A percentile compares a stretch with the other conserved stretches of the same genome.
These are phyloP conservation scores for Neurospora sp. DNA, from an alignment of 2,329 filamentous ascomycete genomes.

Conservation along the genomic window DNA sequence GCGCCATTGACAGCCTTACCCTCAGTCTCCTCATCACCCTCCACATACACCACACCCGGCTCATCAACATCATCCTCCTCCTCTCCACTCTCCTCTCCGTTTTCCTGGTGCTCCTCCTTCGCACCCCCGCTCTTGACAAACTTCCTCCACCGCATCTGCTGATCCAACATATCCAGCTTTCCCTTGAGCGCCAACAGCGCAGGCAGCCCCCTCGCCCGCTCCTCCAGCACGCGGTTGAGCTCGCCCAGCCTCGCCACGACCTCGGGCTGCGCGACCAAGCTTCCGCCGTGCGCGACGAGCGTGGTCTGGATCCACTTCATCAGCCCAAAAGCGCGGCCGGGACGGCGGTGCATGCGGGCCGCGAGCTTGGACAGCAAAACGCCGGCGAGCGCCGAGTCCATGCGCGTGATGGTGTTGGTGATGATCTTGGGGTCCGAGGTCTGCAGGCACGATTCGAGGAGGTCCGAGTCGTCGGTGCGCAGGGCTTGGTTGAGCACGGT, in stretches of 20 bases:
- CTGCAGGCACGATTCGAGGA: slow-evolving; percentile 87
- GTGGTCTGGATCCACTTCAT: slow-evolving; percentile 97
- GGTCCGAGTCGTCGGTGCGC: slow-evolving; percentile 77
- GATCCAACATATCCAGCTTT: slow-evolving; percentile 87
- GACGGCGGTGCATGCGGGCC: slow-evolving; percentile 74
- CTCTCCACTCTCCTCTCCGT: slow-evolving; percentile 41
- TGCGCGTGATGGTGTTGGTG: slow-evolving; percentile 77
- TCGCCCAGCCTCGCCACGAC: slow-evolving; percentile 67
- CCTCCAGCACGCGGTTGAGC: slow-evolving; percentile 77
- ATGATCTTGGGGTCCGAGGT: slow-evolving; percentile 68
- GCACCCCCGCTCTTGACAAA: slow-evolving; percentile 22
- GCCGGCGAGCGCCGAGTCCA: slow-evolving; percentile 76
- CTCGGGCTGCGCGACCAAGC: slow-evolving; percentile 76
- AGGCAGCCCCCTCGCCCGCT: slow-evolving; percentile 72
- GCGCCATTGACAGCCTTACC: slow-evolving; percentile 44
- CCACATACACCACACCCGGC: slow-evolving; percentile 74
- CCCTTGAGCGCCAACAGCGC: slow-evolving; percentile 84
- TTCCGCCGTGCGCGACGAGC: slow-evolving; percentile 82
- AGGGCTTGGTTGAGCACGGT: slow-evolving; percentile 92
- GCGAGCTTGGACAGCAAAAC: slow-evolving; percentile 74
- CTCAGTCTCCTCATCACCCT: slow-evolving; percentile 59
- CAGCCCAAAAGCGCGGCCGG: slow-evolving; percentile 79
- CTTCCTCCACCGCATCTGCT: slow-evolving; percentile 73
- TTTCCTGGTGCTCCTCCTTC: slow-evolving; percentile 32
- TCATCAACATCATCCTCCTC: slow-evolving; percentile 55